A percentile compares a stretch with the other conserved stretches of the same genome.
Evolutionary conservation across 1,284 basidiomycete species (phyloP).

Genomic region (Ceratobasidium sp.): DNA sequence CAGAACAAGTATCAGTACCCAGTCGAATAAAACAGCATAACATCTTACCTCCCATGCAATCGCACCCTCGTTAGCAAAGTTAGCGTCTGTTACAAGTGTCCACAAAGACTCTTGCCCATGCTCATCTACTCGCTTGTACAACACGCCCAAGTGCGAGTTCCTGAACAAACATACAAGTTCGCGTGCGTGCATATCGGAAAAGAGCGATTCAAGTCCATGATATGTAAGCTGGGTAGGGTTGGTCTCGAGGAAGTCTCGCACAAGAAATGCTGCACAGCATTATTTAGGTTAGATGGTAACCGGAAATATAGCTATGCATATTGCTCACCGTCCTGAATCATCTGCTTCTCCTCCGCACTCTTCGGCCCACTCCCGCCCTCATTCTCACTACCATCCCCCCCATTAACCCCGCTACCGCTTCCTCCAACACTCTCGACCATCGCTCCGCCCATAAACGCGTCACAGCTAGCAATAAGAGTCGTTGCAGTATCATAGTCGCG

Average conservation of each 20-base stretch:
- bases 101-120: constrained; percentile 45
- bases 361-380: not conserved
- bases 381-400: not conserved
- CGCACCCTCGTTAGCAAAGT: constrained; percentile 46
- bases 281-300: not conserved
- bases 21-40: not conserved
- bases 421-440: constrained; percentile 18
- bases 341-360: constrained; percentile 52
- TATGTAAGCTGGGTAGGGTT: constrained; percentile 90
- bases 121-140: constrained; percentile 71
- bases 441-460: constrained; percentile 30
- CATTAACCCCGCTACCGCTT: not conserved
- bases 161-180: constrained; percentile 86
- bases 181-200: constrained; percentile 59
- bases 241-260: constrained; percentile 78
- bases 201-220: constrained; percentile 71
- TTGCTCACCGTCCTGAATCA: constrained; percentile 34
- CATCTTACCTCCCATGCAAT: constrained; percentile 58
- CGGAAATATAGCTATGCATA: not conserved
- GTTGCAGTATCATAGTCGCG: constrained; percentile 59
- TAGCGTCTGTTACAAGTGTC: constrained; percentile 46
- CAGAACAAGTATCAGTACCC: constrained; percentile 72
- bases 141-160: constrained; percentile 88
- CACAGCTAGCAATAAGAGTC: constrained; percentile 21
- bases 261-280: constrained; percentile 68